Conservation (phyloP, 305 asterid species). For the Fraxinus nigra region DNA sequence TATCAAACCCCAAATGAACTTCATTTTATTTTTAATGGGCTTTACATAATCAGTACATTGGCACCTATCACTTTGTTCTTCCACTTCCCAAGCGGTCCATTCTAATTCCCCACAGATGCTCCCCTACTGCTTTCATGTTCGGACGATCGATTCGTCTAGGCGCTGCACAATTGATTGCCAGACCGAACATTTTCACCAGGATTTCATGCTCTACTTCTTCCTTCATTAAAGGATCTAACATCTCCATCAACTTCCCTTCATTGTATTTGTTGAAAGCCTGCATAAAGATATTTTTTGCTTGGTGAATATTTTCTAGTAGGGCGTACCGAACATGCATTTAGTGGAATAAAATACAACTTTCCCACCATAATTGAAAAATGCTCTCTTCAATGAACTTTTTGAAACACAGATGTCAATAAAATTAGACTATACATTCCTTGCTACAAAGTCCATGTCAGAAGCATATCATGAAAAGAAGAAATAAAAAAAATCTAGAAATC, state of each 20-base stretch:
- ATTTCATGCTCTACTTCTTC: slow-evolving; percentile 52
- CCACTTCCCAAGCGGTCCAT: slow-evolving; percentile 70
- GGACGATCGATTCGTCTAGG: slow-evolving; percentile 91
- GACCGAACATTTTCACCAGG: slow-evolving; percentile 60
- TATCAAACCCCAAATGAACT: background rate
- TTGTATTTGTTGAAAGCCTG: slow-evolving; percentile 78
- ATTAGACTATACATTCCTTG: background rate
- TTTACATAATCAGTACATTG: background rate
- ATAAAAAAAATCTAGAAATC: background rate
- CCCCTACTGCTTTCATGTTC: slow-evolving; percentile 78
- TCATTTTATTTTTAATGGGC: background rate
- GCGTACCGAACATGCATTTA: background rate
- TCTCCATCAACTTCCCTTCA: slow-evolving; percentile 47
- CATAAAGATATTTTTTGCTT: slow-evolving; percentile 11
- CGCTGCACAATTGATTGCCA: slow-evolving; percentile 87
- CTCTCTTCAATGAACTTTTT: background rate
- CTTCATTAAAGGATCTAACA: slow-evolving; percentile 71
- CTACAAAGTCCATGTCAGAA: background rate
- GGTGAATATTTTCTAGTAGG: background rate
- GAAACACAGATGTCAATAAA: background rate
- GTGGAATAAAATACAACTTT: background rate
- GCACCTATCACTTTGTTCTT: slow-evolving; percentile 25
- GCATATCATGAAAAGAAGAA: background rate
- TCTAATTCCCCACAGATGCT: slow-evolving; percentile 90
- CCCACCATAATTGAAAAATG: background rate